Evolutionary conservation across 1,284 basidiomycete genomes (phyloP).

Genomic region (Puccinia novopanici): DNA sequence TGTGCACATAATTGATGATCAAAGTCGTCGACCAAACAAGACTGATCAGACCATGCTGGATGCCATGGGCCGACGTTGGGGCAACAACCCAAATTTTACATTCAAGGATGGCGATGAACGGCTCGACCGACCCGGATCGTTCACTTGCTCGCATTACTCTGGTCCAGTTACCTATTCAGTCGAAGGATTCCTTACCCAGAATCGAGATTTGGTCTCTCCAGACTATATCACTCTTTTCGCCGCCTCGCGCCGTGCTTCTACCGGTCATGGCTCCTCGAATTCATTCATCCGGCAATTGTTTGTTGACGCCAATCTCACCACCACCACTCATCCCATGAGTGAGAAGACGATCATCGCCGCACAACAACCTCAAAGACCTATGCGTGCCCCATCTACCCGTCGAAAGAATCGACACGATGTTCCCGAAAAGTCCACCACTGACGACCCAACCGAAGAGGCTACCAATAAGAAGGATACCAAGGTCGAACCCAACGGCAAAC

Average conservation of each 20-base stretch:
- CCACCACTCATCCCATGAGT: constrained; percentile 83
- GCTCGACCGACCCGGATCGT: constrained; percentile 77
- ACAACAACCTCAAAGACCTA: constrained; percentile 86
- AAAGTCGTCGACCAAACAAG: constrained; percentile 83
- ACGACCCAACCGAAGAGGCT: constrained; percentile 57
- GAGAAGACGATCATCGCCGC: constrained; percentile 92
- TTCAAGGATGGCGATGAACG: constrained; percentile 65
- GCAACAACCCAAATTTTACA: constrained; percentile 83
- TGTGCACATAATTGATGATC: constrained; percentile 96
- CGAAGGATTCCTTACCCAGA: constrained; percentile 83
- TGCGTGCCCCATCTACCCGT: constrained; percentile 83
- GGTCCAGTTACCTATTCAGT: constrained; percentile 88
- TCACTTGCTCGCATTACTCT: constrained; percentile 88
- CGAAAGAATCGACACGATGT: constrained; percentile 68
- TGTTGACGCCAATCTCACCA: constrained; percentile 80
- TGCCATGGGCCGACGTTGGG: constrained; percentile 90
- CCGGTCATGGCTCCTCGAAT: constrained; percentile 72
- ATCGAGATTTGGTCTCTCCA: constrained; percentile 84
- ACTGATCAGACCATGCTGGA: constrained; percentile 92
- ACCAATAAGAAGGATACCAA: constrained; percentile 56
- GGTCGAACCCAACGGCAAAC: constrained; percentile 58
- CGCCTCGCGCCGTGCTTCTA: constrained; percentile 57
- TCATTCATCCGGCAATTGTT: constrained; percentile 90
- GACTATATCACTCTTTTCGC: constrained; percentile 90
- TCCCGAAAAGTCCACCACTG: constrained; percentile 57